These are phyloP conservation scores for Xylariales sp. DNA, from an alignment of 2,329 filamentous ascomycete genomes.

Conservation along the genomic window DNA sequence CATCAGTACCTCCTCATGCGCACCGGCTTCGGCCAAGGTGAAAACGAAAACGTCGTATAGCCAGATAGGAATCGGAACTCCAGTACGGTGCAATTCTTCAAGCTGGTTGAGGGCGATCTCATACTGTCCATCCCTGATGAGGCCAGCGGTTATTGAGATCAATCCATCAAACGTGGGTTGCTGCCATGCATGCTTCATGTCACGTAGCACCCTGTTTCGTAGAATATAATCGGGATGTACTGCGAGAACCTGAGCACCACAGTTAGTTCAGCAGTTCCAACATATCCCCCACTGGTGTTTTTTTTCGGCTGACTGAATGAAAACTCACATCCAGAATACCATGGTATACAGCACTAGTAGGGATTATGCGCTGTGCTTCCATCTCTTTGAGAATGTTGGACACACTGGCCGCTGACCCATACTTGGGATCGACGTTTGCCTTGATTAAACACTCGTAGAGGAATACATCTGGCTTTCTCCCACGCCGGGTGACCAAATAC, in stretches of 20 bases:
- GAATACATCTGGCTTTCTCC: slow-evolving; percentile 48
- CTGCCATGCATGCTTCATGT: slow-evolving; percentile 73
- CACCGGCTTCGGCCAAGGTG: slow-evolving; percentile 64
- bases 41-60: slow-evolving; percentile 75
- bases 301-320: slow-evolving; percentile 9
- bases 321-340: slow-evolving; percentile 59
- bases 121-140: slow-evolving; percentile 76
- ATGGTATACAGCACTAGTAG: slow-evolving; percentile 66
- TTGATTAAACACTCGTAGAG: slow-evolving; percentile 74
- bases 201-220: slow-evolving; percentile 64
- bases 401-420: slow-evolving; percentile 65
- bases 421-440: slow-evolving; percentile 57
- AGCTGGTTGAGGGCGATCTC: slow-evolving; percentile 74
- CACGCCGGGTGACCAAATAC: slow-evolving; percentile 52
- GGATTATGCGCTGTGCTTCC: slow-evolving; percentile 53
- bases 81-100: slow-evolving; percentile 58
- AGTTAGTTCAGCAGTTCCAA: slow-evolving; percentile 10
- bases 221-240: slow-evolving; percentile 84
- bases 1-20: slow-evolving; percentile 72
- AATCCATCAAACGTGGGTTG: slow-evolving; percentile 56
- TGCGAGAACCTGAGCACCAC: slow-evolving; percentile 62
- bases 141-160: slow-evolving; percentile 65
- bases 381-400: slow-evolving; percentile 68
- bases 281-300: neutral
- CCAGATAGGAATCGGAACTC: slow-evolving; percentile 61